Base-by-base conservation (phyloP, 73 alveolate species). In the Paramecium primaurelia region DNA sequence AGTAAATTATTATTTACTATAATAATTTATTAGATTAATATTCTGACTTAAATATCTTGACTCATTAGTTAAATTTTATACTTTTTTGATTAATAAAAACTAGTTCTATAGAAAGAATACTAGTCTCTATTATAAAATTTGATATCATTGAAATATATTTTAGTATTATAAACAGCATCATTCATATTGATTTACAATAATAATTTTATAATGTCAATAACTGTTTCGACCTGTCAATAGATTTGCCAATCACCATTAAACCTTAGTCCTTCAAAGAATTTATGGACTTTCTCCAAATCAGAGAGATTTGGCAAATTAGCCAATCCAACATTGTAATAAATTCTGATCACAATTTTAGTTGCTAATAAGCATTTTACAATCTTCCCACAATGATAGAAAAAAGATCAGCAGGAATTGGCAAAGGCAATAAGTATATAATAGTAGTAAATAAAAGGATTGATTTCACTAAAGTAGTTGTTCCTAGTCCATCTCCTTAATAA, bases 331-430 rank as follows among this genome's bases (percentile, higher is more conserved):
- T 32, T 32, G 91, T 80, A 80, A 10, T 12, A 0, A 32, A 37
- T 40, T 16, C 14, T 40, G 14, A 80, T 80, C 8, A 1, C 9
- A 73, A 30, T 80, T 80, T 80, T 45, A 80, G 91, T 47, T 80
- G 91, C 18, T 20, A 28, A 25, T 45, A 49, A 80, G 91, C 91
- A 25, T 80, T 44, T 47, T 80, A 80, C 47, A 49, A 80, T 49
- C 73, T 80, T 9, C 91, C 91, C 25, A 4, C 77, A 3, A 6
- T n/a, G 58, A 80, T 80, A 10, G 91, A 80, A 49, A 80, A 80
- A 36, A 80, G 91, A 80, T 22, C 73, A 42, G 91, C 91, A 32
- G 91, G 91, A 44, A 80, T 80, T 40, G 91, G 91, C 18, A 80
- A 80, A 64, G 91, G 91, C 49, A 26, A 30, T 7, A 80, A 80